A percentile compares a stretch with the other conserved stretches of the same genome.
phyloP scores from a whole-genome alignment of 1,284 basidiomycete genomes.

The Boletellus sp. region DNA sequence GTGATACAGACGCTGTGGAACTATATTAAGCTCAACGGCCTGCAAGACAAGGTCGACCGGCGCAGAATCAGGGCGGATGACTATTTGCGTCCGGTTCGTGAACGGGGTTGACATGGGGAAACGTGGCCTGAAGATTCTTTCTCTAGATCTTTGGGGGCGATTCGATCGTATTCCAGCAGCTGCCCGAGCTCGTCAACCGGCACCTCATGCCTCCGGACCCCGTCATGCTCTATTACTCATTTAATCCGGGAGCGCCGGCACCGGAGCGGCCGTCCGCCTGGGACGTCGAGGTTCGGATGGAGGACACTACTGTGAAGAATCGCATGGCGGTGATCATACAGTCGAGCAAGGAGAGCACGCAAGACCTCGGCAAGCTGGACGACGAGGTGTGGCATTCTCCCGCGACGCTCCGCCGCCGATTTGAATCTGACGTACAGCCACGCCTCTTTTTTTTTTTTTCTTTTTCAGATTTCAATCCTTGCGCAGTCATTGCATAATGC shows the following conservation, averaged over 20 bases:
- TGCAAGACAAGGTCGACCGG: constrained; percentile 90
- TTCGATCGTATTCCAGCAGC: constrained; percentile 70
- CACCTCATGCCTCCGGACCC: constrained; percentile 80
- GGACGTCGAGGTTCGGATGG: constrained; percentile 88
- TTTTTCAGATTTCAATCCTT: constrained; percentile 62
- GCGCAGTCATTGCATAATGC: constrained; percentile 84
- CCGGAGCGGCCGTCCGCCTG: constrained; percentile 70
- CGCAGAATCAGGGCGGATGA: constrained; percentile 77
- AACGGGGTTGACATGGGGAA: background rate
- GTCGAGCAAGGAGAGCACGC: constrained; percentile 65
- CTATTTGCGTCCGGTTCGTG: constrained; percentile 58
- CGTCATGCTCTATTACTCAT: constrained; percentile 76
- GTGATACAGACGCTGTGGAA: constrained; percentile 88
- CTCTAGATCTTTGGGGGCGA: constrained; percentile 65
- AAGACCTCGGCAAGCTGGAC: constrained; percentile 75
- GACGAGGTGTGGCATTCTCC: constrained; percentile 64
- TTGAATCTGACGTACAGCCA: constrained; percentile 10
- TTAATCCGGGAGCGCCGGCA: constrained; percentile 56
- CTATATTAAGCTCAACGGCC: constrained; percentile 82
- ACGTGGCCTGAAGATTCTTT: background rate
- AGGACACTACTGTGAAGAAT: constrained; percentile 74
- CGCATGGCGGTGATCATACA: constrained; percentile 78
- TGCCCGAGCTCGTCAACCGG: constrained; percentile 85
- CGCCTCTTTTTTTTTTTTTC: background rate
- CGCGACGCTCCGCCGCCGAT: constrained; percentile 7